A percentile compares a stretch with the other conserved stretches of the same genome.
These are phyloP conservation scores for Alternaria novae-zelandiae DNA, from an alignment of 2,329 filamentous ascomycete genomes.

Conservation along the genomic window DNA sequence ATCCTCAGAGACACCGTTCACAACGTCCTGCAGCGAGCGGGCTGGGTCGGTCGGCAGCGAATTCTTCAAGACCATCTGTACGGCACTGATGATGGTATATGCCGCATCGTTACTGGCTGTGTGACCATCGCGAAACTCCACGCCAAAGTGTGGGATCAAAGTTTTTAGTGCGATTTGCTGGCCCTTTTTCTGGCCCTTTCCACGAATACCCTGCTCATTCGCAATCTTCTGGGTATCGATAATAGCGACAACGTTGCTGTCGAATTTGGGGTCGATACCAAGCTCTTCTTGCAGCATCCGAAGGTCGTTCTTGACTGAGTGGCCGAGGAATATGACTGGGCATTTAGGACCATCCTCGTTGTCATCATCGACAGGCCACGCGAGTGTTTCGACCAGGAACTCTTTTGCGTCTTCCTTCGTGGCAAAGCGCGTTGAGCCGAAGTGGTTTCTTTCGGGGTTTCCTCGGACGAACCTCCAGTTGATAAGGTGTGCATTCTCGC, in stretches of 20 bases:
- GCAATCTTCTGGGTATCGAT: neutral
- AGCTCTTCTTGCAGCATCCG: neutral
- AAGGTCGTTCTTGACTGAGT: conserved; percentile 1
- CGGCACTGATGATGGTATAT: neutral
- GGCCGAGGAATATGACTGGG: conserved; percentile 3
- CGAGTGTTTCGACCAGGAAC: neutral
- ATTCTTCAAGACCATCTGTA: neutral
- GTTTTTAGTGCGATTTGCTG: neutral
- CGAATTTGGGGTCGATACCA: neutral
- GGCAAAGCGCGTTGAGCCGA: conserved; percentile 8
- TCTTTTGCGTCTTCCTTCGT: neutral
- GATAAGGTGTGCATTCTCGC: neutral
- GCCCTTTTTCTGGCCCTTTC: neutral
- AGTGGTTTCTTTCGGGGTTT: conserved; percentile 9
- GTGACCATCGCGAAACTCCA: neutral
- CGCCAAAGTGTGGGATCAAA: neutral
- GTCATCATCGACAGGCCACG: neutral
- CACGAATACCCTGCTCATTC: neutral
- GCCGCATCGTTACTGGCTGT: neutral
- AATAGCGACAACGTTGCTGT: neutral
- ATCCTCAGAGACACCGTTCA: neutral
- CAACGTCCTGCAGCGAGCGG: neutral
- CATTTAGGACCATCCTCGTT: neutral
- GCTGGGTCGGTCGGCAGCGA: neutral
- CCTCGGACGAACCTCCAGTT: neutral